Percentiles rank a stretch among this genome's conserved stretches.
These are phyloP conservation scores for Aureobasidium sp. DNA, from an alignment of 2,329 filamentous ascomycete genomes.

Conservation along the genomic window DNA sequence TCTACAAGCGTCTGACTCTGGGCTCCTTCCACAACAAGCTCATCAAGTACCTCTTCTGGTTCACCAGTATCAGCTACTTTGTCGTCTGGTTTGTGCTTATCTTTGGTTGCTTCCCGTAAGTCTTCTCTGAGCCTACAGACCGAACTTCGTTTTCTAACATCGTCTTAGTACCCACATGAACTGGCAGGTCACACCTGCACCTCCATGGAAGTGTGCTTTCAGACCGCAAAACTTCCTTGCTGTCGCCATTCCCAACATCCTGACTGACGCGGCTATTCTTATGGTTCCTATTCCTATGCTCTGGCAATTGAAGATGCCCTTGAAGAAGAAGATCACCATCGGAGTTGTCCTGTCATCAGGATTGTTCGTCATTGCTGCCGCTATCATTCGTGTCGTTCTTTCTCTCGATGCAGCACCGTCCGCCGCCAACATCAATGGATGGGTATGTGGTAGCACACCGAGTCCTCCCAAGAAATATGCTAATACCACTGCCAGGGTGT, in stretches of 20 bases:
- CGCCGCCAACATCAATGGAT: slow-evolving; percentile 32
- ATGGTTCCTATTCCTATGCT: slow-evolving; percentile 31
- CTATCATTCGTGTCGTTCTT: slow-evolving; percentile 29
- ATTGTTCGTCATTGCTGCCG: slow-evolving; percentile 32
- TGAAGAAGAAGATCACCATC: slow-evolving; percentile 29
- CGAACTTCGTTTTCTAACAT: background rate
- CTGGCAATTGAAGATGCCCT: slow-evolving; percentile 28
- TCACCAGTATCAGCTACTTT: slow-evolving; percentile 26
- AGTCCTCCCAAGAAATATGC: background rate
- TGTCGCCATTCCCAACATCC: slow-evolving; percentile 27
- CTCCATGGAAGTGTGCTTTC: slow-evolving; percentile 26
- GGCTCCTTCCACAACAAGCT: slow-evolving; percentile 27
- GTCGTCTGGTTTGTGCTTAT: slow-evolving; percentile 29
- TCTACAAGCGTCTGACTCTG: slow-evolving; percentile 29
- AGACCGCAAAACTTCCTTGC: slow-evolving; percentile 28
- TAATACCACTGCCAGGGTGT: slow-evolving; percentile 20
- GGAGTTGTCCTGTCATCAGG: slow-evolving; percentile 30
- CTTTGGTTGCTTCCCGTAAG: slow-evolving; percentile 24
- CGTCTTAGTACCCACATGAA: slow-evolving; percentile 20
- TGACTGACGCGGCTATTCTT: slow-evolving; percentile 30
- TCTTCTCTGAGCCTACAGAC: background rate
- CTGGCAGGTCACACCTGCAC: slow-evolving; percentile 26
- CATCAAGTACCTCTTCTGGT: slow-evolving; percentile 27
- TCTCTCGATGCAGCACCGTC: slow-evolving; percentile 26
- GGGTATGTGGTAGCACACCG: slow-evolving; percentile 18